phyloP scores from a whole-genome alignment of 2,329 filamentous ascomycete genomes.

The Cryphonectria japonica region DNA sequence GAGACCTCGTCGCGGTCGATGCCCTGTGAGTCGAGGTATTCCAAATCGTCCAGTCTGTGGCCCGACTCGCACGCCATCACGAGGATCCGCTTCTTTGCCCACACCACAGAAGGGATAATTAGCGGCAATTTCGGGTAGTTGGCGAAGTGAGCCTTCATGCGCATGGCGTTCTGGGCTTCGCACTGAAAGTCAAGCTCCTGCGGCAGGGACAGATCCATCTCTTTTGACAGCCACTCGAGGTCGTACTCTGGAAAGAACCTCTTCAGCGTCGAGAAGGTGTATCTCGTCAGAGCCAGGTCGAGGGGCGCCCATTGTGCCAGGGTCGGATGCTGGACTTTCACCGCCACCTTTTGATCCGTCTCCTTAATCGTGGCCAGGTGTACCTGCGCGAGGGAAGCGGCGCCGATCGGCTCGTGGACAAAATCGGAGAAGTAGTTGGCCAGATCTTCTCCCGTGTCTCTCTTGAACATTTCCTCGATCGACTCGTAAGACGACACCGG shows the following conservation, averaged over 20 bases:
- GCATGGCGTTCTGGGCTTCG: conserved; percentile 82
- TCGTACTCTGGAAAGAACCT: conserved; percentile 97
- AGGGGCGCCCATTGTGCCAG: conserved; percentile 88
- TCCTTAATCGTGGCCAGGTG: conserved; percentile 86
- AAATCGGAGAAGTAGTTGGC: conserved; percentile 88
- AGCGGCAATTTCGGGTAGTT: conserved; percentile 75
- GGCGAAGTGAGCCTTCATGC: conserved; percentile 80
- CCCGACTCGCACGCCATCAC: conserved; percentile 95
- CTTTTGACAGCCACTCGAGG: conserved; percentile 89
- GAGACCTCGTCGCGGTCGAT: conserved; percentile 97
- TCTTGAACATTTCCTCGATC: conserved; percentile 82
- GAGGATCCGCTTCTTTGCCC: conserved; percentile 85
- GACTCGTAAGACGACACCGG: conserved; percentile 89
- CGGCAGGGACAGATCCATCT: conserved; percentile 90
- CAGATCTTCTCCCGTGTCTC: conserved; percentile 79
- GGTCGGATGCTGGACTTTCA: conserved; percentile 93
- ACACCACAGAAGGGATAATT: conserved; percentile 86
- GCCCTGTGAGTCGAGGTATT: conserved; percentile 79
- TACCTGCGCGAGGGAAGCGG: conserved; percentile 92
- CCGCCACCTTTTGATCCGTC: conserved; percentile 83
- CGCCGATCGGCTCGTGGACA: conserved; percentile 78
- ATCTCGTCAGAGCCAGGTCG: conserved; percentile 82
- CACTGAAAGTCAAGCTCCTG: conserved; percentile 88
- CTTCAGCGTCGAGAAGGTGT: conserved; percentile 89
- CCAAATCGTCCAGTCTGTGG: conserved; percentile 83